These are phyloP conservation scores for Apostasia ramifera DNA, from an alignment of 106 monocot species.

Conservation along the genomic window DNA sequence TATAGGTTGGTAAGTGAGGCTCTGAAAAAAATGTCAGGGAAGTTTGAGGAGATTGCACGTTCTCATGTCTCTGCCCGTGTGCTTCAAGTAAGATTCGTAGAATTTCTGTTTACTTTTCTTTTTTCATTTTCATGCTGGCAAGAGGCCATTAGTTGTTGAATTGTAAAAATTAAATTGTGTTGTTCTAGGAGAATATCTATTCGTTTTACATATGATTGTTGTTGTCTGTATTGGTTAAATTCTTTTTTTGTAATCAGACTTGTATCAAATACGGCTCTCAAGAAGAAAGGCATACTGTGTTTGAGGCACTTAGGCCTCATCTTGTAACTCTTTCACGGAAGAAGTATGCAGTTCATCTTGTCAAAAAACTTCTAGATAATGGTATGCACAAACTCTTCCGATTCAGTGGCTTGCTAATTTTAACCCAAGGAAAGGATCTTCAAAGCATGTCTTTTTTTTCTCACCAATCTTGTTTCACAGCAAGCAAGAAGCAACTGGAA, in stretches of 20 bases:
- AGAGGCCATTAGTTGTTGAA: neutral
- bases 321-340: slow-evolving; percentile 66
- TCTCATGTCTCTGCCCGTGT: slow-evolving; percentile 93
- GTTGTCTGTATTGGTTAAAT: slow-evolving; percentile 2
- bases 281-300: slow-evolving; percentile 66
- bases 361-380: slow-evolving; percentile 78
- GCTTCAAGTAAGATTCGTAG: slow-evolving; percentile 54
- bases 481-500: slow-evolving; percentile 71
- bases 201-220: neutral
- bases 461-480: slow-evolving; percentile 19
- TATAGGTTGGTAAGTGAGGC: slow-evolving; percentile 73
- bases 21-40: slow-evolving; percentile 67
- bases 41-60: slow-evolving; percentile 70
- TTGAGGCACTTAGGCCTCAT: slow-evolving; percentile 73
- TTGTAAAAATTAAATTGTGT: neutral
- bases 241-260: slow-evolving; percentile 28
- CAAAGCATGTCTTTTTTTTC: neutral
- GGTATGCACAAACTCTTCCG: slow-evolving; percentile 34
- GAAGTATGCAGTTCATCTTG: slow-evolving; percentile 91
- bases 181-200: neutral
- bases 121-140: neutral
- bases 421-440: neutral
- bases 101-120: neutral
- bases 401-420: too few relatives aligned
- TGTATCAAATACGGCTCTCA: slow-evolving; percentile 77